Evolutionary conservation across 2,329 filamentous ascomycete genomes (phyloP), one percentile per base, ranked within the genome.

Genomic region (Sporothrix phasma): DNA sequence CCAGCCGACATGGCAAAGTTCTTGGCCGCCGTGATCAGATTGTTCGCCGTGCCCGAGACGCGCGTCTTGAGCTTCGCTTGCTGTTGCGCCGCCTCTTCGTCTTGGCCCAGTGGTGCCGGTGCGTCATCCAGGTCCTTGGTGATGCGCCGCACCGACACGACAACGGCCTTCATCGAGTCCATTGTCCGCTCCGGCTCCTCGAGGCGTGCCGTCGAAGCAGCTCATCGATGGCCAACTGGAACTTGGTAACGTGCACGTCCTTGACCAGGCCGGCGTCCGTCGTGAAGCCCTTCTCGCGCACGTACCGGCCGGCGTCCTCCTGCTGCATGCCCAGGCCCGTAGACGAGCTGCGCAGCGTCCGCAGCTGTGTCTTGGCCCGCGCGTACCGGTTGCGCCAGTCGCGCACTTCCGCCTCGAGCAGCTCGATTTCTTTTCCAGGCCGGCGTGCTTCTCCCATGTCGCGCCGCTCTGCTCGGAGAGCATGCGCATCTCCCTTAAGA

Each of bases 141-240:
- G 69, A 99, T 93, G 66, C 87, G 85, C 65, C 92, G 87, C 61
- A 97, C 90, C 68, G 86, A 87, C 69, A 89, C 81, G 47, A 97
- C 86, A 31, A 97, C 91, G 63, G 83, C 79, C 74, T 96, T 96
- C 86, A 97, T 93, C 69, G 88, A 85, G 51, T 94, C 88, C 58
- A 95, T 86, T 39, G 94, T 87, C 68, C 84, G 84, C 53, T 88
- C 83, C 0, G 91, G 85, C 61, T 88, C 84, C n/a, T 88, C 84
- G 39, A 81, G 81, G 59, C 92, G 86, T 19, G 92, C 91, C 82
- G 84, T 68, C 88, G 88, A 41, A 99, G 80, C 45, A 97, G 81
- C 71, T 97, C 93, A 72, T 99, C 93, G 66, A 99, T 89, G 24
- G 92, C 85, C 66, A 97, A 88, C 74, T 99, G 94, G 78, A 96